Conservation (phyloP, 1,284 basidiomycete genomes). For the Moesziomyces sp. region DNA sequence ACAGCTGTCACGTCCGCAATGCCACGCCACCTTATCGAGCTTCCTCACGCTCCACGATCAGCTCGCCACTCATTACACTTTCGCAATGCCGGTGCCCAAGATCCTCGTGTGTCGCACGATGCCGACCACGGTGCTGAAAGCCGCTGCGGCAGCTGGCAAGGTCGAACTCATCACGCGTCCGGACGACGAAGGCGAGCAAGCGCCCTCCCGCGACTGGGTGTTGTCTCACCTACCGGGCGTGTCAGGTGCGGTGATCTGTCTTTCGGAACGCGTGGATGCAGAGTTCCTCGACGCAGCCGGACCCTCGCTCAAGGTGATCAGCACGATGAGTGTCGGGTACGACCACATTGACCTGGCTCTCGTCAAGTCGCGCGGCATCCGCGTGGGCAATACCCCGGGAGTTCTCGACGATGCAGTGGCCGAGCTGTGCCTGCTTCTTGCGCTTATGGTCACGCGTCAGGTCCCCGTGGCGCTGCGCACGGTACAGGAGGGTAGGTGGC, state of each 20-base stretch:
- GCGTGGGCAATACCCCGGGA: conserved; percentile 89
- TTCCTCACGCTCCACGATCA: no score
- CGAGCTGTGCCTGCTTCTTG: conserved; percentile 85
- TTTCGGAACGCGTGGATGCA: conserved; percentile 79
- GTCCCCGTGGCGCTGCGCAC: conserved; percentile 75
- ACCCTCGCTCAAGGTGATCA: conserved; percentile 78
- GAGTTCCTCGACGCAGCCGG: conserved; percentile 56
- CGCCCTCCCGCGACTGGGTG: conserved; percentile 76
- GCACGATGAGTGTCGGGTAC: conserved; percentile 76
- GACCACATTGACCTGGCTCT: conserved; percentile 83
- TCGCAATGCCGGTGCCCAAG: conserved; percentile 33
- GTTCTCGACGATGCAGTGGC: conserved; percentile 91
- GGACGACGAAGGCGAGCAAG: conserved; percentile 70
- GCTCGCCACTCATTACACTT: neutral
- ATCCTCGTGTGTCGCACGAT: conserved; percentile 33
- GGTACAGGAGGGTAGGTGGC: conserved; percentile 78
- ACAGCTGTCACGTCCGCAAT: no score
- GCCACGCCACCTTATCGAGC: no score
- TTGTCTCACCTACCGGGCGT: conserved; percentile 78
- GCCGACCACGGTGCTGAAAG: conserved; percentile 32
- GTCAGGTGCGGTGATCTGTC: conserved; percentile 76
- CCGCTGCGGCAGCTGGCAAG: conserved; percentile 29
- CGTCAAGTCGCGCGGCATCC: conserved; percentile 76
- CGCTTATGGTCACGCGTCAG: conserved; percentile 87
- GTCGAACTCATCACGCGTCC: conserved; percentile 75